A percentile compares a stretch with the other conserved stretches of the same genome.
These are phyloP conservation scores for Amphibolis antarctica DNA, from an alignment of 106 monocot species.

Conservation along the genomic window DNA sequence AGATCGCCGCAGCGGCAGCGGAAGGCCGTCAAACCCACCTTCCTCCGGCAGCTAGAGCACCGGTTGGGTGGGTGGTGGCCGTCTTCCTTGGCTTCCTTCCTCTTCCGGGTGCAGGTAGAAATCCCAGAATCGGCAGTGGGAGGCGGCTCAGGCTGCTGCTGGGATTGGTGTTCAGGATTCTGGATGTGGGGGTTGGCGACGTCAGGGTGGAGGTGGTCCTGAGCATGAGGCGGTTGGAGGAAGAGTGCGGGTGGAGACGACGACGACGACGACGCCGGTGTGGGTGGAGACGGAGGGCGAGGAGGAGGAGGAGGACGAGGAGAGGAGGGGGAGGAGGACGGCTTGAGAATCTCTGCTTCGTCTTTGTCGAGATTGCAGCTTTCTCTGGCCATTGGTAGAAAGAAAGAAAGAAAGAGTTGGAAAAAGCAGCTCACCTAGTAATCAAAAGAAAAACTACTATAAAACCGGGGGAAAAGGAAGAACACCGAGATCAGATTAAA, in stretches of 20 bases:
- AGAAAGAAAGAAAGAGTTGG: neutral
- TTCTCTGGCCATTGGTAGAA: constrained; percentile 49
- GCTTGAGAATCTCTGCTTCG: constrained; percentile 65
- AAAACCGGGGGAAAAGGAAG: too few species aligned
- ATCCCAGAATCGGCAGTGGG: neutral
- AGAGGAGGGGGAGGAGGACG: constrained; percentile 13
- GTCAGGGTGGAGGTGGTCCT: constrained; percentile 11
- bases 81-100: neutral
- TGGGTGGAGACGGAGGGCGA: constrained; percentile 5
- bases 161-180: constrained; percentile 6
- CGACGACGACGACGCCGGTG: constrained; percentile 1
- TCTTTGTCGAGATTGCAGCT: constrained; percentile 80
- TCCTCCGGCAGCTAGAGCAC: constrained; percentile 56
- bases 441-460: too few species aligned
- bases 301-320: constrained; percentile 8
- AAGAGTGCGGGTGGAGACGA: constrained; percentile 24
- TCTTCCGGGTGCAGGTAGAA: neutral
- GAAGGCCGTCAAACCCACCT: constrained; percentile 75
- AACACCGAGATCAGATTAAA: too few species aligned
- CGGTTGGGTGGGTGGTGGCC: constrained; percentile 16
- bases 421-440: too few species aligned
- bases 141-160: neutral
- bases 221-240: constrained; percentile 29
- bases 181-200: neutral
- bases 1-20: constrained; percentile 85